These are phyloP conservation scores for Globisporangium spiculum DNA, from an alignment of 352 stramenopile species.

Conservation along the genomic window DNA sequence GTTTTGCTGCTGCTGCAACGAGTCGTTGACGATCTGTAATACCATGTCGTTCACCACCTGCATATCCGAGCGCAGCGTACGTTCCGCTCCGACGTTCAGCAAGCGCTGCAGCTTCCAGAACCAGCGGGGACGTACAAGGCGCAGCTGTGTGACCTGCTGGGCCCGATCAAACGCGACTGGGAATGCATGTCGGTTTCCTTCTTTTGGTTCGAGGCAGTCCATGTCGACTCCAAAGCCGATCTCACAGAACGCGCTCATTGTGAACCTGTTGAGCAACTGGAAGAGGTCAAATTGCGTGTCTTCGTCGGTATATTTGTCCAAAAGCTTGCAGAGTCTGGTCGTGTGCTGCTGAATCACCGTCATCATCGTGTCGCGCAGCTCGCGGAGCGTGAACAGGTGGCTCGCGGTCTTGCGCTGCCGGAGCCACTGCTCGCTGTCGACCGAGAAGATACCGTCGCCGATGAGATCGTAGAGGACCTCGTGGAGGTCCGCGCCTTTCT, in stretches of 20 bases:
- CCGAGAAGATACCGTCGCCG: slow-evolving; percentile 5
- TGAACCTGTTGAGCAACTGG: slow-evolving; percentile 15
- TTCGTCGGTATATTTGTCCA: not conserved
- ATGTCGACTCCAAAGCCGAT: slow-evolving; percentile 38
- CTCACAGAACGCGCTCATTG: slow-evolving; percentile 22
- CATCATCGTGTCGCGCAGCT: slow-evolving; percentile 20
- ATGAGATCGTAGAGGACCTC: not conserved
- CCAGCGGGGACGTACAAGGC: slow-evolving; percentile 32
- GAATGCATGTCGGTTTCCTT: slow-evolving; percentile 26
- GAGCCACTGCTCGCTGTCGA: slow-evolving; percentile 11
- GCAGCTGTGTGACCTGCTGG: slow-evolving; percentile 25
- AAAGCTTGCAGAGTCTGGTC: slow-evolving; percentile 9
- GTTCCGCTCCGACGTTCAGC: slow-evolving; percentile 34
- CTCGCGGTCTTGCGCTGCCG: slow-evolving; percentile 23
- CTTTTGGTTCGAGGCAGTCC: not conserved
- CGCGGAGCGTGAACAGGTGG: slow-evolving; percentile 19
- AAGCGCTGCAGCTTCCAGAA: slow-evolving; percentile 34
- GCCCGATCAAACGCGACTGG: slow-evolving; percentile 36
- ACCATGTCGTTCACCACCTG: slow-evolving; percentile 9
- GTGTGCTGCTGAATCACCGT: slow-evolving; percentile 19
- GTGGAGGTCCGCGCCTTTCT: not conserved
- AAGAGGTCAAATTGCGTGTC: slow-evolving; percentile 2
- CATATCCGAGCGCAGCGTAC: not conserved
- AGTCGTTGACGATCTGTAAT: slow-evolving; percentile 16
- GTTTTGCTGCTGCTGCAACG: not conserved